These are phyloP conservation scores for Komagataella mondaviorum DNA, from an alignment of 805 yeast genomes.

Conservation along the genomic window DNA sequence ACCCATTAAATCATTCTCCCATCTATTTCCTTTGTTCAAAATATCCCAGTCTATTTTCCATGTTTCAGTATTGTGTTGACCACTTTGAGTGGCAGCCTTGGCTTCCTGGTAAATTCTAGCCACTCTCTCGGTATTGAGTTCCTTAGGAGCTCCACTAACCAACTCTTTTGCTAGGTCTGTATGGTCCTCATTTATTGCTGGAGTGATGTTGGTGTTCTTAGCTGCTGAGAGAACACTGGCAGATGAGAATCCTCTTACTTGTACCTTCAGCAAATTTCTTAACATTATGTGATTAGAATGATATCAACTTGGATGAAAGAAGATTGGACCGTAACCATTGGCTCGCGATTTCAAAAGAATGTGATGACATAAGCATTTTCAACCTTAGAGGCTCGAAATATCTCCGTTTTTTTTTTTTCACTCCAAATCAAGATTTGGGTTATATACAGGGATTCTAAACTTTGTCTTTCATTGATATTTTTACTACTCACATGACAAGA, in stretches of 20 bases:
- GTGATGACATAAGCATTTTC: not conserved
- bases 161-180: conserved; percentile 35
- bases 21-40: conserved; percentile 59
- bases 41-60: conserved; percentile 87
- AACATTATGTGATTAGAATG: not conserved
- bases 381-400: not conserved
- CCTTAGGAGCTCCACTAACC: conserved; percentile 69
- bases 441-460: not conserved
- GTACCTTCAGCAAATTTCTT: not conserved
- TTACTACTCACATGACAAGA: not conserved
- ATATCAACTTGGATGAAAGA: not conserved
- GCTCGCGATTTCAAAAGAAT: not conserved
- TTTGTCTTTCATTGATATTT: not conserved
- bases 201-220: not conserved
- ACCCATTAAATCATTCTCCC: conserved; percentile 87
- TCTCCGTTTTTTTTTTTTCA: not conserved
- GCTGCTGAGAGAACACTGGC: not conserved
- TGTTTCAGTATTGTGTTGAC: conserved; percentile 31
- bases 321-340: not conserved
- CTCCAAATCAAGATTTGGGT: not conserved
- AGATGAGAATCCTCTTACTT: not conserved
- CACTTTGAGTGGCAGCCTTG: conserved; percentile 75
- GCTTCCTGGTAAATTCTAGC: conserved; percentile 70
- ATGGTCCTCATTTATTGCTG: conserved; percentile 7
- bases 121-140: conserved; percentile 42